Percentiles rank a stretch among this genome's conserved stretches.
phyloP scores from a whole-genome alignment of 306 rosid species.

The Quercus ilex region DNA sequence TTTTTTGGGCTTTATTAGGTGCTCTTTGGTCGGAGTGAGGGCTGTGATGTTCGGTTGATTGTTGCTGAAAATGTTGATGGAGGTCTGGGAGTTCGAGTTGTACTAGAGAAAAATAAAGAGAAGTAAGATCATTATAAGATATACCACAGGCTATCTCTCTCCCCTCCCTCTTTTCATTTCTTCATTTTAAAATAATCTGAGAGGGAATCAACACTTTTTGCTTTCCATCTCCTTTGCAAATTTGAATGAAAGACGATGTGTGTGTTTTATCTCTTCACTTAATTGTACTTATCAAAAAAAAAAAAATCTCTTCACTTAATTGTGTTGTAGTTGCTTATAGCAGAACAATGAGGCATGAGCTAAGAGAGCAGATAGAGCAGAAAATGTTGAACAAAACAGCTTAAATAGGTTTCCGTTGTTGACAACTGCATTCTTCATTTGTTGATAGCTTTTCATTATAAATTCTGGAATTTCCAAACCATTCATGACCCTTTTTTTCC shows the following conservation, averaged over 20 bases:
- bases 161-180: not conserved
- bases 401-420: no score
- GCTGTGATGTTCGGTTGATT: constrained; percentile 27
- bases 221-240: not conserved
- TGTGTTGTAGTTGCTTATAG: no score
- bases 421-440: no score
- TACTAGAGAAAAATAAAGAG: constrained; percentile 17
- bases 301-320: not conserved
- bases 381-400: no score
- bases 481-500: no score
- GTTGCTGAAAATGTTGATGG: constrained; percentile 14
- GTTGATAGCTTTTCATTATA: no score
- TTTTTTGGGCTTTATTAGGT: constrained; percentile 20
- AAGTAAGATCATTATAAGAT: constrained; percentile 17
- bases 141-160: not conserved
- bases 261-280: not conserved
- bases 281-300: not conserved
- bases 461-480: no score
- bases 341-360: no score
- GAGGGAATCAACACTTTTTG: not conserved
- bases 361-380: no score
- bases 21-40: constrained; percentile 25
- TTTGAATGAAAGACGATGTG: not conserved
- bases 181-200: not conserved
- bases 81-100: constrained; percentile 26